Evolutionary conservation across 1,139 yeast genomes (phyloP).

Genomic region (Yamadazyma conglobata): DNA sequence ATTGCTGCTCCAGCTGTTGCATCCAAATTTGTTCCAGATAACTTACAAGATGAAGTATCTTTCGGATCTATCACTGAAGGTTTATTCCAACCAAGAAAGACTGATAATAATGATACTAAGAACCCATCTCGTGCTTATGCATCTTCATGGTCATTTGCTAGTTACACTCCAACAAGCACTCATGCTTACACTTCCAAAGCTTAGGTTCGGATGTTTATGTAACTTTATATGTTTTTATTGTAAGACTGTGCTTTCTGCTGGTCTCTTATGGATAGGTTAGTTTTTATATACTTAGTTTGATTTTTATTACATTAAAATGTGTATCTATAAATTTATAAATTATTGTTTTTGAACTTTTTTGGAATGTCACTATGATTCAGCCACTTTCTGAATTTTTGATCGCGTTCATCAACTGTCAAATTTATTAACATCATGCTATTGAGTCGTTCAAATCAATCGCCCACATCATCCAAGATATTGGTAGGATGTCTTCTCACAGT

Average conservation of each 20-base stretch:
- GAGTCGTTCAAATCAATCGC: constrained; percentile 16
- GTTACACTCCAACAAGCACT: constrained; percentile 50
- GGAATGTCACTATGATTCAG: not conserved
- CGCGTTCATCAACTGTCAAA: not conserved
- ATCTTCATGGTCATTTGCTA: constrained; percentile 47
- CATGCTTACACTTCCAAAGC: constrained; percentile 63
- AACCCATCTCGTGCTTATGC: constrained; percentile 51
- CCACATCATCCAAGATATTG: constrained; percentile 29
- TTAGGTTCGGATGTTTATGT: constrained; percentile 20
- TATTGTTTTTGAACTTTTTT: constrained; percentile 9
- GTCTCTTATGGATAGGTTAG: constrained; percentile 11
- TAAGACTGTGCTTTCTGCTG: too few species aligned
- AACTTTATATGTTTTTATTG: too few species aligned
- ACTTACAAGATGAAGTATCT: constrained; percentile 29
- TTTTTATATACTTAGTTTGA: constrained; percentile 13
- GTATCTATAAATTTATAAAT: constrained; percentile 8
- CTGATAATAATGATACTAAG: constrained; percentile 73
- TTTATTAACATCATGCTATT: constrained; percentile 10
- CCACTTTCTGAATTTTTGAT: not conserved
- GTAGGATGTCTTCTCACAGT: constrained; percentile 22
- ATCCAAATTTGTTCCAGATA: constrained; percentile 34
- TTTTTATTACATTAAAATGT: constrained; percentile 10
- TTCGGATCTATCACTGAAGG: constrained; percentile 53
- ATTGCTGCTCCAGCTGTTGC: constrained; percentile 94
- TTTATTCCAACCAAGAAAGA: constrained; percentile 84